These are phyloP conservation scores for Parafenestella ontariensis DNA, from an alignment of 2,329 filamentous ascomycete species.

Conservation along the genomic window DNA sequence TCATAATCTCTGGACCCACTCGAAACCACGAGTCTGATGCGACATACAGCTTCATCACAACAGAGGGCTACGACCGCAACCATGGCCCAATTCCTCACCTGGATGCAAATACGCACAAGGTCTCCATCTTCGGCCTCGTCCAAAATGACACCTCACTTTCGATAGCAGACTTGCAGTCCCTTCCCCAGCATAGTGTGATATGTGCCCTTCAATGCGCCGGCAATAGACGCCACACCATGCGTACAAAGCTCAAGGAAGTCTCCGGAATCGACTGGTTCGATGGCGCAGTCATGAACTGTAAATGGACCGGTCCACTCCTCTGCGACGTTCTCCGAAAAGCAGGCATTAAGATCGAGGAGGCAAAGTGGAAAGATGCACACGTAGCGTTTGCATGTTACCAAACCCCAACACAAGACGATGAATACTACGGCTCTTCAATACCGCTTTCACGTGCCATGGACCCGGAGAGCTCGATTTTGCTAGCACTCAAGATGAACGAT, in stretches of 20 bases:
- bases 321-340: constrained; percentile 60
- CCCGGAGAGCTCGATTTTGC: constrained; percentile 24
- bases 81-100: constrained; percentile 62
- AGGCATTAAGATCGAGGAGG: constrained; percentile 47
- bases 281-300: constrained; percentile 67
- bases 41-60: constrained; percentile 57
- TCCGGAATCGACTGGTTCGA: constrained; percentile 67
- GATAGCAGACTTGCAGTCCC: constrained; percentile 55
- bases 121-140: constrained; percentile 61
- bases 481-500: constrained; percentile 57
- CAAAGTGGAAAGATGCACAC: constrained; percentile 50
- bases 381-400: constrained; percentile 64
- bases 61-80: constrained; percentile 63
- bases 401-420: constrained; percentile 62
- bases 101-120: constrained; percentile 47
- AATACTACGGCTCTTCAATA: constrained; percentile 66
- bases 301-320: constrained; percentile 60
- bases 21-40: background rate
- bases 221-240: constrained; percentile 67
- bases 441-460: constrained; percentile 42
- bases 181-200: constrained; percentile 62
- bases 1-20: background rate
- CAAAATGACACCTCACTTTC: constrained; percentile 54
- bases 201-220: constrained; percentile 67
- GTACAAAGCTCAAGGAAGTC: constrained; percentile 65